These are phyloP conservation scores for Gillenia trifoliata DNA, from an alignment of 306 rosid genomes.

Conservation along the genomic window DNA sequence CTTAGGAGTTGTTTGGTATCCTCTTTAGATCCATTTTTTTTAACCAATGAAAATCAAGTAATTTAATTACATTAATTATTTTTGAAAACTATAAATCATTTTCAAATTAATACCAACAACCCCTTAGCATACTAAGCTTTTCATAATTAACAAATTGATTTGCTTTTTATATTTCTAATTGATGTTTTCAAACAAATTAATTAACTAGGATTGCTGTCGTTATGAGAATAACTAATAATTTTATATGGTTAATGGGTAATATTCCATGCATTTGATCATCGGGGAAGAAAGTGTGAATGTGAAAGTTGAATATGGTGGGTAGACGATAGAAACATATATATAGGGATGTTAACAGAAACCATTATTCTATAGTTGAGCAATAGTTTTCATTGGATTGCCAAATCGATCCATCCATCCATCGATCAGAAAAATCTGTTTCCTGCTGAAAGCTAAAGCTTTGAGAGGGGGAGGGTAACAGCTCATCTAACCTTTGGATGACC, in stretches of 20 bases:
- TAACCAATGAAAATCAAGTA: too few species aligned
- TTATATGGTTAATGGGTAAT: neutral
- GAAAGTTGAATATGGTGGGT: neutral
- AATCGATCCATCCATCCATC: neutral
- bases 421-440: neutral
- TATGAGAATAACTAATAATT: neutral
- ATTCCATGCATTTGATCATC: neutral
- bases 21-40: neutral
- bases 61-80: too few species aligned
- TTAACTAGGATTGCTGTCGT: neutral
- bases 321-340: neutral
- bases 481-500: neutral
- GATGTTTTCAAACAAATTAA: neutral
- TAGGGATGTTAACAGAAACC: slow-evolving; percentile 4
- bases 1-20: neutral
- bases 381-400: slow-evolving; percentile 13
- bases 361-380: slow-evolving; percentile 16
- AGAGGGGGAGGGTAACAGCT: neutral
- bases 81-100: too few species aligned
- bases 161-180: neutral
- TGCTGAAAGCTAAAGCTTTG: slow-evolving; percentile 11
- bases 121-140: neutral
- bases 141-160: neutral
- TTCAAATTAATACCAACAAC: neutral
- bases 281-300: neutral